Conservation (phyloP, 305 asterid genomes). For the Fraxinus nigra region DNA sequence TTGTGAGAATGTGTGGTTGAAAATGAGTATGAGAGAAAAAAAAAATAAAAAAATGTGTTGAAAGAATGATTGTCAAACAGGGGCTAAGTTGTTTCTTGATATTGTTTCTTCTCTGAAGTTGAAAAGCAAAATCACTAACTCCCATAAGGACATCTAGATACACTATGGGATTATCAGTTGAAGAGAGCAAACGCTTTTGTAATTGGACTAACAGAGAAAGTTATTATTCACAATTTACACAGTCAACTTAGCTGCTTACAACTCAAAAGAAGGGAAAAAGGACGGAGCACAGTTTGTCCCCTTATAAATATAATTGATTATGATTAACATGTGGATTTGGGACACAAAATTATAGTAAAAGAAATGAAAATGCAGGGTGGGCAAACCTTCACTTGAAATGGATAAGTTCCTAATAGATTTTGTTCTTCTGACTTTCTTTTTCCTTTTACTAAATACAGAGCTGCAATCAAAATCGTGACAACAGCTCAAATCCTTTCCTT, state of each 20-base stretch:
- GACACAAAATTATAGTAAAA: not conserved
- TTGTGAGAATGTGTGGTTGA: too few species aligned
- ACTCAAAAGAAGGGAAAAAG: not conserved
- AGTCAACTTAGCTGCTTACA: not conserved
- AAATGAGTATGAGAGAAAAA: too few species aligned
- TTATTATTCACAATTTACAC: not conserved
- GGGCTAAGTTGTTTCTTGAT: not conserved
- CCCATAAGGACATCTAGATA: not conserved
- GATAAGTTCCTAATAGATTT: slow-evolving; percentile 31
- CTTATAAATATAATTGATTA: not conserved
- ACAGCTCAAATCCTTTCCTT: slow-evolving; percentile 32
- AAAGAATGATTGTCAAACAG: too few species aligned
- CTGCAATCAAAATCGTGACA: slow-evolving; percentile 19
- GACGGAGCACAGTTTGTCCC: not conserved
- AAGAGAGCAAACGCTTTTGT: not conserved
- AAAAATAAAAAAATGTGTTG: too few species aligned
- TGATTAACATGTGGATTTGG: not conserved
- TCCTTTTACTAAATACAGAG: slow-evolving; percentile 27
- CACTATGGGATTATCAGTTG: not conserved
- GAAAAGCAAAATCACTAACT: not conserved
- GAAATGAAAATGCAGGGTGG: not conserved
- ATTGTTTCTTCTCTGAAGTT: not conserved
- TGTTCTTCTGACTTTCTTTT: slow-evolving; percentile 49
- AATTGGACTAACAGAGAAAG: not conserved
- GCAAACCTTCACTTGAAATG: slow-evolving; percentile 40